Evolutionary conservation across 1,284 basidiomycete genomes (phyloP).

Genomic region (Ganoderma leucocontextum): DNA sequence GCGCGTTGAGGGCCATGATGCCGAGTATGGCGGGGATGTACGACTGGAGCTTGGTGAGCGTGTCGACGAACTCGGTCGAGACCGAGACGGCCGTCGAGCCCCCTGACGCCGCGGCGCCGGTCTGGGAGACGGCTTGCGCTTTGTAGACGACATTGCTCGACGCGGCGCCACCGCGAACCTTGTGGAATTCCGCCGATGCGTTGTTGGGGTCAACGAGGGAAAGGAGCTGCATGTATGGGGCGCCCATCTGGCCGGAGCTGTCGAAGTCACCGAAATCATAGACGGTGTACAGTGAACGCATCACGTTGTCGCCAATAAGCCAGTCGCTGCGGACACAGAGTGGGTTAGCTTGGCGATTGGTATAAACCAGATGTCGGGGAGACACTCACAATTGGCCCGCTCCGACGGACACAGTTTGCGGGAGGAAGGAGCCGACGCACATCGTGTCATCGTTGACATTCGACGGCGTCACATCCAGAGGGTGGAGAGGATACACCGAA

Average conservation of each 20-base stretch:
- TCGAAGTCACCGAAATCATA: slow-evolving; percentile 89
- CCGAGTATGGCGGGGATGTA: slow-evolving; percentile 76
- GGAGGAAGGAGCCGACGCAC: slow-evolving; percentile 79
- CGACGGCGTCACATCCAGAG: slow-evolving; percentile 70
- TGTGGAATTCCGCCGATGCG: slow-evolving; percentile 75
- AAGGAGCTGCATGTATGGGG: slow-evolving; percentile 79
- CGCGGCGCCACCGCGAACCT: slow-evolving; percentile 67
- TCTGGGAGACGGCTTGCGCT: slow-evolving; percentile 54
- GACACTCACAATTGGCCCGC: slow-evolving; percentile 67
- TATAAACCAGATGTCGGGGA: background rate
- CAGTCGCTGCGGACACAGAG: slow-evolving; percentile 63
- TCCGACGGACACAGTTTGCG: slow-evolving; percentile 62
- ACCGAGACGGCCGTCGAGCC: slow-evolving; percentile 55
- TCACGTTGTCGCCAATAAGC: slow-evolving; percentile 83
- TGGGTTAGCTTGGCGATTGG: slow-evolving; percentile 5
- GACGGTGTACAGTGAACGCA: slow-evolving; percentile 84
- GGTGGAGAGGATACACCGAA: slow-evolving; percentile 75
- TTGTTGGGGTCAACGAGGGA: slow-evolving; percentile 70
- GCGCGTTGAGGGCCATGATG: slow-evolving; percentile 75
- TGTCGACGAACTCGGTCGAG: slow-evolving; percentile 61
- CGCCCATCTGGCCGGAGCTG: slow-evolving; percentile 64
- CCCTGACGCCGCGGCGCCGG: slow-evolving; percentile 25
- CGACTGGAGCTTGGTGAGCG: slow-evolving; percentile 64
- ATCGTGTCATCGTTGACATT: slow-evolving; percentile 51
- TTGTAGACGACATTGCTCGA: slow-evolving; percentile 73